Percentiles rank a stretch among this genome's conserved stretches.
Conservation (phyloP, 2,329 filamentous ascomycete species). For the Nothomitra cinnamomea region DNA sequence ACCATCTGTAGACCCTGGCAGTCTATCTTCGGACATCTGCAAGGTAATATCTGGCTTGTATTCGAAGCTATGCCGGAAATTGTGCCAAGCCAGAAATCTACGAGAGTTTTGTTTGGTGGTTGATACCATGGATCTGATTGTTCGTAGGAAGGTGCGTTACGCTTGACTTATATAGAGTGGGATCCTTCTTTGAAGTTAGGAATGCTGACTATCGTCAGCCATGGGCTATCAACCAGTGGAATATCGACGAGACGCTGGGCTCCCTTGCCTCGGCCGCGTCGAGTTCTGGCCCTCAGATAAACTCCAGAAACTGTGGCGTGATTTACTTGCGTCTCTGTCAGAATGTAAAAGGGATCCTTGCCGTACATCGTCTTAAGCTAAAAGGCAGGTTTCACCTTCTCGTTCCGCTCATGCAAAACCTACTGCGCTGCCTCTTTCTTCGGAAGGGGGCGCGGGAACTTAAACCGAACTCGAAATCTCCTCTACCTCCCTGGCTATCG, state of each 20-base stretch:
- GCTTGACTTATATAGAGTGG: background rate
- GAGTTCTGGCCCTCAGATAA: background rate
- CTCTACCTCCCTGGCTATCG: slow-evolving; percentile 11
- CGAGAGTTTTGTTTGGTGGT: background rate
- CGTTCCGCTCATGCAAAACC: slow-evolving; percentile 34
- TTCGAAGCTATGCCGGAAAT: background rate
- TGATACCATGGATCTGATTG: slow-evolving; percentile 4
- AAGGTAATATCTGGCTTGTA: slow-evolving; percentile 1
- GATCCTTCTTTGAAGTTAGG: background rate
- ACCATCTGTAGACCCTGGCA: background rate
- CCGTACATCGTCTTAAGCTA: slow-evolving; percentile 39
- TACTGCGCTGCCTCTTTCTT: slow-evolving; percentile 38
- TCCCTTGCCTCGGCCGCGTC: background rate
- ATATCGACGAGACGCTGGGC: slow-evolving; percentile 4
- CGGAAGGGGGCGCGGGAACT: slow-evolving; percentile 20
- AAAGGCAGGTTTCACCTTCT: slow-evolving; percentile 44
- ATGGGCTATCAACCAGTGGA: slow-evolving; percentile 5
- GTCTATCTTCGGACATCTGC: background rate
- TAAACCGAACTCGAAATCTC: slow-evolving; percentile 5
- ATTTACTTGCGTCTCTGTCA: slow-evolving; percentile 38
- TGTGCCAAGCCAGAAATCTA: background rate
- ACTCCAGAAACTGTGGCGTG: slow-evolving; percentile 12
- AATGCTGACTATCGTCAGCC: background rate
- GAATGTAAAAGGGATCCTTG: slow-evolving; percentile 33
- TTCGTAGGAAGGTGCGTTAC: slow-evolving; percentile 2